Percentiles rank a stretch among this genome's conserved stretches.
Evolutionary conservation across 139 green algal species (phyloP).

Genomic region (Choricystis sp.): DNA sequence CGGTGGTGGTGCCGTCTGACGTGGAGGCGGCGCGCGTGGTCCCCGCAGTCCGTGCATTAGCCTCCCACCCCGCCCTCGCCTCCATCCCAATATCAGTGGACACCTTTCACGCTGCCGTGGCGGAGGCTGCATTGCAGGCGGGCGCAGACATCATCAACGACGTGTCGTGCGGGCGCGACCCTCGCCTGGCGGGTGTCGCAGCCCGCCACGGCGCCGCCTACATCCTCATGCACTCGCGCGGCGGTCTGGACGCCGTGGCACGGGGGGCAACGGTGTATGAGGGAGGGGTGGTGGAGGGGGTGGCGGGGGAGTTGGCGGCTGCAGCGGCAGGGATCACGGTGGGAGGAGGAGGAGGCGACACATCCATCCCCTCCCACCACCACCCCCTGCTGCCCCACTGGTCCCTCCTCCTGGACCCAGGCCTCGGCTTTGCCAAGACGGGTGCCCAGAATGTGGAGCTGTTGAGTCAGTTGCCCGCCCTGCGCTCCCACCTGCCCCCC

Average conservation of each 20-base stretch:
- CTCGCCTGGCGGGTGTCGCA: constrained; percentile 49
- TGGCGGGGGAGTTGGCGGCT: constrained; percentile 54
- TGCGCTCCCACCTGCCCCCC: constrained; percentile 23
- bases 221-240: constrained; percentile 92
- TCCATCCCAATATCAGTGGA: constrained; percentile 64
- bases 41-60: constrained; percentile 51
- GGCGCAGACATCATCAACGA: constrained; percentile 93
- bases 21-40: constrained; percentile 66
- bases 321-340: constrained; percentile 51
- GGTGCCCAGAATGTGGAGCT: constrained; percentile 39
- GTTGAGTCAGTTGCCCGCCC: constrained; percentile 29
- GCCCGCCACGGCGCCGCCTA: constrained; percentile 66
- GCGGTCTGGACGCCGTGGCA: constrained; percentile 67
- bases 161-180: constrained; percentile 72
- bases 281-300: constrained; percentile 33
- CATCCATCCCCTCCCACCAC: too few relatives aligned
- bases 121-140: constrained; percentile 37
- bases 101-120: constrained; percentile 79
- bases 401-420: constrained; percentile 73
- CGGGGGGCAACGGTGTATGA: constrained; percentile 31
- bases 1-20: constrained; percentile 25
- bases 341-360: too few relatives aligned
- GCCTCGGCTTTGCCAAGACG: constrained; percentile 84
- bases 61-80: constrained; percentile 11
- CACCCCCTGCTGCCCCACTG: too few relatives aligned